These are phyloP conservation scores for Kitagawia praeruptora DNA, from an alignment of 129 eudicot genomes.

Conservation along the genomic window DNA sequence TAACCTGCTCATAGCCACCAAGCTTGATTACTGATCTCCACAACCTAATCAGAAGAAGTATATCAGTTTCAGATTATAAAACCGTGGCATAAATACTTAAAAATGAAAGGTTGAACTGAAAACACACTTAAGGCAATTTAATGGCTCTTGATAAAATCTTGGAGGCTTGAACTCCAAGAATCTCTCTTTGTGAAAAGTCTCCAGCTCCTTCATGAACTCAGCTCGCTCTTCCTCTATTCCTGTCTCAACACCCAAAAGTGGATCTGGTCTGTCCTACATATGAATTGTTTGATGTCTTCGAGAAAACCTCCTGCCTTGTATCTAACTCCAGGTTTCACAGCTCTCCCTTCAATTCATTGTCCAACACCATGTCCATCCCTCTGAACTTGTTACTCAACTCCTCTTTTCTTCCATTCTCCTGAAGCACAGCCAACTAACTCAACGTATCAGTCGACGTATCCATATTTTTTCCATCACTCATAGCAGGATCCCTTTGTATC, in stretches of 20 bases:
- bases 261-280: constrained; percentile 47
- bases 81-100: neutral
- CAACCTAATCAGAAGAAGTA: constrained; percentile 37
- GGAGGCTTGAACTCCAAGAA: constrained; percentile 78
- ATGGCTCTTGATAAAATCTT: constrained; percentile 68
- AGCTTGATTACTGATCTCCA: constrained; percentile 81
- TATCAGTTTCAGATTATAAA: neutral
- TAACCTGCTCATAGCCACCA: constrained; percentile 91
- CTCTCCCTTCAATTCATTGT: constrained; percentile 16
- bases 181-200: constrained; percentile 61
- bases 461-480: neutral
- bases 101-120: neutral
- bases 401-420: constrained; percentile 6
- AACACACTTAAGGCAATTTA: constrained; percentile 79
- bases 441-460: neutral
- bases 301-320: constrained; percentile 18
- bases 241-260: constrained; percentile 45
- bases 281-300: constrained; percentile 31
- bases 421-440: neutral
- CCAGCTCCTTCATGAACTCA: constrained; percentile 69
- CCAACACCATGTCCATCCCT: constrained; percentile 15
- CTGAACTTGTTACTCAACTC: constrained; percentile 9
- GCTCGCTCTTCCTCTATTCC: constrained; percentile 82
- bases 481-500: neutral
- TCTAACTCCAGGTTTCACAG: constrained; percentile 17